These are phyloP conservation scores for Salvia splendens DNA, from an alignment of 257 asterid species.

Conservation along the genomic window DNA sequence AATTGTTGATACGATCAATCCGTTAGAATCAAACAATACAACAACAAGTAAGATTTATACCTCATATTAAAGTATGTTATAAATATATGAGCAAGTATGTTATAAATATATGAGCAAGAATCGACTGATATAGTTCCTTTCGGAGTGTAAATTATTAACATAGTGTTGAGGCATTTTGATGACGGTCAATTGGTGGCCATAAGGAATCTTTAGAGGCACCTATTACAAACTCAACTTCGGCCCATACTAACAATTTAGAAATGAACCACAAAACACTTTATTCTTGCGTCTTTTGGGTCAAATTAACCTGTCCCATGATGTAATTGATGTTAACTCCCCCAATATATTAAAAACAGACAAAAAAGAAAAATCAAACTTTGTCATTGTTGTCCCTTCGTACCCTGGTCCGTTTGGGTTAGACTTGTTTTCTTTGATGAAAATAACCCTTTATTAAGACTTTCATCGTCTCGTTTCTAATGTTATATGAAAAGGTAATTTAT, in stretches of 20 bases:
- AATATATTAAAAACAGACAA: too few relatives aligned
- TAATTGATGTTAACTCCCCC: constrained; percentile 24
- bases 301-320: constrained; percentile 23
- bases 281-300: constrained; percentile 11
- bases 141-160: background rate
- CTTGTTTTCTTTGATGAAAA: background rate
- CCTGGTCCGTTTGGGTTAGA: background rate
- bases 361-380: background rate
- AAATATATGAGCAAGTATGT: too few relatives aligned
- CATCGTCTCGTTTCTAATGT: background rate
- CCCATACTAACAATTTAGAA: constrained; percentile 15
- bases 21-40: too few relatives aligned
- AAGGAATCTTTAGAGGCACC: constrained; percentile 20
- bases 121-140: too few relatives aligned
- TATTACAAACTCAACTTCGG: constrained; percentile 24
- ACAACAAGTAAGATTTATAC: too few relatives aligned
- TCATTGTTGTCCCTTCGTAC: background rate
- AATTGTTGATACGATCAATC: too few relatives aligned
- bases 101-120: too few relatives aligned
- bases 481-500: background rate
- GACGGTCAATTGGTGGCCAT: constrained; percentile 9
- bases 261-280: constrained; percentile 15
- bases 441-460: background rate
- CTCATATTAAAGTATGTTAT: too few relatives aligned
- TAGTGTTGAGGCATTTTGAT: constrained; percentile 6